Evolutionary conservation across 306 rosid genomes (phyloP), one percentile per base, ranked within the genome.

Genomic region (Vigna hirtella): DNA sequence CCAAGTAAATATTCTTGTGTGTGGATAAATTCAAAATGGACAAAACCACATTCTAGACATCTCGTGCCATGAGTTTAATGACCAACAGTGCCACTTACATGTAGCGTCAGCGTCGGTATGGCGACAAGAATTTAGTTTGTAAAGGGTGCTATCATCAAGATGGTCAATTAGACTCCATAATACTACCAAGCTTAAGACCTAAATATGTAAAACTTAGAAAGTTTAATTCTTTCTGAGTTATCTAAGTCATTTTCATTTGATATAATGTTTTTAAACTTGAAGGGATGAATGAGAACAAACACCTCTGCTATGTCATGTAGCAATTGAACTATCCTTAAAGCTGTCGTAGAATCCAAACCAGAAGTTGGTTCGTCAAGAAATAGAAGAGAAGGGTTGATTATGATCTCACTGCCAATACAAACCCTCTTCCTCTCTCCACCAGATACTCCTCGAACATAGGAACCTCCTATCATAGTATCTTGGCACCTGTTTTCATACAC

Each of bases 341-440:
- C 99, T 52, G 98, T 96, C 32, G 99, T 96, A 28, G 99, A 96
- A 83, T 96, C 99, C 89, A 96, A 84, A 83, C 99, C 99, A 12
- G 99, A 96, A 77, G 97, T 96, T 72, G 98, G 99, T 75, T 96
- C 98, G 58, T 96, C 99, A 53, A 96, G 97, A 83, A 96, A 88
- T 66, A 96, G 80, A 79, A 93, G 91, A 32, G 98, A 96, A 68
- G 99, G 99, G 63, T 96, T 96, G 77, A 93, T 83, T 78, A 96
- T 57, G 51, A 96, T 96, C 89, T 96, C 99, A 64, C 77, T 96
- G 16, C 99, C 99, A 17, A 96, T 93, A 78, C 93, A 86, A 72
- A 96, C 99, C 80, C 99, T 86, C 85, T 91, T 93, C 86, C 99
- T 91, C 90, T 96, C 99, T 76, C 99, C 99, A 40, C 99, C 98